These are phyloP conservation scores for Rhizopogon roseolus DNA, from an alignment of 768 basidiomycete genomes.

Conservation along the genomic window DNA sequence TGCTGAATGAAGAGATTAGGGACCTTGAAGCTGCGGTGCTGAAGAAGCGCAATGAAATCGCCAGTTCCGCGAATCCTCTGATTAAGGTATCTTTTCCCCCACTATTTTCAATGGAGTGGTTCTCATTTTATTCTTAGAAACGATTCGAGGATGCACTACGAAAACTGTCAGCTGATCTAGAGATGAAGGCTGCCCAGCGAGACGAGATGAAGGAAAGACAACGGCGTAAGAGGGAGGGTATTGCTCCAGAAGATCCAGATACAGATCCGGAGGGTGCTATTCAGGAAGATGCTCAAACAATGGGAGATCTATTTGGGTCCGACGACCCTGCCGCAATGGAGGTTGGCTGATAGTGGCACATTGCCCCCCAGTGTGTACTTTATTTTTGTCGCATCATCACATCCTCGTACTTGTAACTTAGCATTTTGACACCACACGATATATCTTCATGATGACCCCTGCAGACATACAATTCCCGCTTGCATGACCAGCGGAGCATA, in stretches of 20 bases:
- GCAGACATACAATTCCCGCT: conserved; percentile 53
- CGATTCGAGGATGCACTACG: conserved; percentile 91
- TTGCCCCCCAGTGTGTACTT: neutral
- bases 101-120: neutral
- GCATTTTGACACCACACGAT: neutral
- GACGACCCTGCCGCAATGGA: conserved; percentile 36
- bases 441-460: conserved; percentile 20
- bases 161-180: conserved; percentile 82
- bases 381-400: neutral
- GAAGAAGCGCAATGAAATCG: conserved; percentile 81
- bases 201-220: conserved; percentile 78
- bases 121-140: conserved; percentile 43
- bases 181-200: conserved; percentile 75
- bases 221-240: conserved; percentile 66
- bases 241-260: conserved; percentile 34
- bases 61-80: conserved; percentile 79
- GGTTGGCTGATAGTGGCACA: conserved; percentile 16
- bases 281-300: conserved; percentile 26
- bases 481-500: conserved; percentile 74
- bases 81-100: conserved; percentile 53
- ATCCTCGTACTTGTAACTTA: neutral
- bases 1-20: conserved; percentile 84
- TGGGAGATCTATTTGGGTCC: conserved; percentile 42
- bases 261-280: conserved; percentile 34
- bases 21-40: conserved; percentile 85